Evolutionary conservation across 306 rosid species (phyloP), one percentile per base, ranked within the genome.

Genomic region (Vigna hirtella): DNA sequence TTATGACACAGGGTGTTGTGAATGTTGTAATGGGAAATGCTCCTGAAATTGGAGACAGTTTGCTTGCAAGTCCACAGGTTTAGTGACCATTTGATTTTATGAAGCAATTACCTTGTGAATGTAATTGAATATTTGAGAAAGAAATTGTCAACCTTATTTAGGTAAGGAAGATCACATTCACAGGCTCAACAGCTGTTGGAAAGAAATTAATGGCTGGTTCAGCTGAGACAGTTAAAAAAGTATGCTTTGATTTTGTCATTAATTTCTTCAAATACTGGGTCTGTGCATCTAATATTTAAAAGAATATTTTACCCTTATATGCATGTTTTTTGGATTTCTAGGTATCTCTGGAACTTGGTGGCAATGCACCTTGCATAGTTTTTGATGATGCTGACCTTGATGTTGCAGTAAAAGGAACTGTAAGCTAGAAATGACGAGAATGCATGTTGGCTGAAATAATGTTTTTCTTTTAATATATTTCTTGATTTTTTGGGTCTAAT

Each of bases 341-440:
- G 99, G 88, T 95, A 75, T 93, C 99, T 89, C 82, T 95, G 65
- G 99, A 95, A 84, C 99, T 95, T 81, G 99, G 98, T 64, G 99
- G 99, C 70, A 95, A 95, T 87, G 98, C 98, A 13, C 98, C 99
- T 47, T 93, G 98, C 92, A 87, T 95, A 70, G 79, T 95, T 82
- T 95, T 95, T 87, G 98, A 95, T 83, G 99, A 95, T 69, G 99
- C 99, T 59, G 96, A 95, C 74, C 81, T 93, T 84, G 96, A 95
- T 66, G 91, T 95, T 76, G 97, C 99, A 52, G 88, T 95, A 45
- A 95, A 95, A 85, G 99, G 98, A 90, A 77, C 93, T 45, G 99
- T 95, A 86, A 95, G 98, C 88, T 57, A 36, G 32, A 69, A 71
- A 75, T 61, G n/a, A 72, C 80, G 65, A 56, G 16, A 28, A 65